phyloP scores from a whole-genome alignment of 176 grass and related monocot genomes.

The Phoenix roebelenii region DNA sequence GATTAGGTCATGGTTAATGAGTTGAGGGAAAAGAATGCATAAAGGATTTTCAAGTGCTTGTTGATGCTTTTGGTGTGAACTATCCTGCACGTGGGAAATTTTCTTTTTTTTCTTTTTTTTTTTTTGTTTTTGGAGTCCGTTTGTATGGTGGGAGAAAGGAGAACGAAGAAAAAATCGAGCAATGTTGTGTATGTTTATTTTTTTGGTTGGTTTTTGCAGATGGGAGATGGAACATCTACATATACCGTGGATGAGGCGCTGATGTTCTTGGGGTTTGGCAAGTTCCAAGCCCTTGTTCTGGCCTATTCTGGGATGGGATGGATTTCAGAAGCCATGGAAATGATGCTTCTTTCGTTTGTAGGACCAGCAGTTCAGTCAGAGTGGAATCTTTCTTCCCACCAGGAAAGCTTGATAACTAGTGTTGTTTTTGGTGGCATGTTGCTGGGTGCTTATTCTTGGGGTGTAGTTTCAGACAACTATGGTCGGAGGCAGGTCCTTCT shows the following conservation, averaged over 20 bases:
- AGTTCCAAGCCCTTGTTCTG: conserved; percentile 84
- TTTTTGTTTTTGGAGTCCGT: too few species aligned
- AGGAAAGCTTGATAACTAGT: conserved; percentile 87
- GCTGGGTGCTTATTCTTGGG: conserved; percentile 87
- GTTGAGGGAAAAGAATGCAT: too few species aligned
- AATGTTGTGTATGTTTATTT: too few species aligned
- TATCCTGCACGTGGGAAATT: too few species aligned
- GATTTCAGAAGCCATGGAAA: conserved; percentile 94
- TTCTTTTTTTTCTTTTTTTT: too few species aligned
- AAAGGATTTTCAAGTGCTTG: too few species aligned
- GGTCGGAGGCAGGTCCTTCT: conserved; percentile 60
- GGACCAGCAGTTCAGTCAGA: conserved; percentile 77
- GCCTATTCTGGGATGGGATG: conserved; percentile 89
- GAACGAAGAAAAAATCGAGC: too few species aligned
- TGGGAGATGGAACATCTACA: conserved; percentile 49
- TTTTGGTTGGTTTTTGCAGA: conserved; percentile 33
- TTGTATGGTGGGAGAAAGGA: too few species aligned
- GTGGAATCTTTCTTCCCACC: conserved; percentile 71
- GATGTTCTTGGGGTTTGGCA: conserved; percentile 71
- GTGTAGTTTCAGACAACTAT: conserved; percentile 84
- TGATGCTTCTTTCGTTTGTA: conserved; percentile 98
- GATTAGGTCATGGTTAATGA: too few species aligned
- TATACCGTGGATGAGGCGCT: conserved; percentile 91
- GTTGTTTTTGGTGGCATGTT: conserved; percentile 92
- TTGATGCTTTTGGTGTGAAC: too few species aligned